Evolutionary conservation across 1,284 basidiomycete species (phyloP).

Genomic region (Trichosporon sp.): DNA sequence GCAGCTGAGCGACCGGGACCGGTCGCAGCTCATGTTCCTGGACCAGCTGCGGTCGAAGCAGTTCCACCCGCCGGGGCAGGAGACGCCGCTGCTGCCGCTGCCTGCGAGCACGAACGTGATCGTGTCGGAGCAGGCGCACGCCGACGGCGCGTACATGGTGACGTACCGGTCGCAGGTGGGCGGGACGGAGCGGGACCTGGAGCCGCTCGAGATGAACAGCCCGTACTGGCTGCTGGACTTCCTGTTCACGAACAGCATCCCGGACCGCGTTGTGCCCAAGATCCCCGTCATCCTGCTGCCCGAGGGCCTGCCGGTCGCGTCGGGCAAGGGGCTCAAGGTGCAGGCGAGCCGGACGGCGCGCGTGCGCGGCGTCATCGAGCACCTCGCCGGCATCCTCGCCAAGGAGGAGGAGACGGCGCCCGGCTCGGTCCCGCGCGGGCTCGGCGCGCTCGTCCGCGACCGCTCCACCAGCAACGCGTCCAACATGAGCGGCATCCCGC

Average conservation of each 20-base stretch:
- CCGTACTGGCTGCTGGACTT: constrained; percentile 88
- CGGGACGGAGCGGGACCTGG: constrained; percentile 61
- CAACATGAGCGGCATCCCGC: constrained; percentile 13
- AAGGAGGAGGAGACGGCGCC: constrained; percentile 5
- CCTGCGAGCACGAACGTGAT: constrained; percentile 64
- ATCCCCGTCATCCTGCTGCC: constrained; percentile 84
- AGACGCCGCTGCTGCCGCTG: constrained; percentile 66
- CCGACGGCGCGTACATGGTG: constrained; percentile 67
- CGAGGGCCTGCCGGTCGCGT: constrained; percentile 44
- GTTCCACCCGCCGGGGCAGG: constrained; percentile 67
- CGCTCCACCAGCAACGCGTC: constrained; percentile 13
- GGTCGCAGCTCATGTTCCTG: constrained; percentile 52
- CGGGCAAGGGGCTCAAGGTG: constrained; percentile 12
- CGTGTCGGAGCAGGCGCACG: constrained; percentile 74
- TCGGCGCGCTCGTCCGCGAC: constrained; percentile 6
- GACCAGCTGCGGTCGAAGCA: constrained; percentile 65
- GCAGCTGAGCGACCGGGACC: constrained; percentile 40
- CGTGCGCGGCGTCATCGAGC: constrained; percentile 20
- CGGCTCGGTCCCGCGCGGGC: not conserved
- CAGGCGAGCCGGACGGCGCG: constrained; percentile 25
- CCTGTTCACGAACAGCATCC: constrained; percentile 56
- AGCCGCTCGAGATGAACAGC: constrained; percentile 67
- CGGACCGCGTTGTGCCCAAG: constrained; percentile 63
- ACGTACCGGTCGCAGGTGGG: constrained; percentile 70
- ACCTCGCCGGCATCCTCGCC: constrained; percentile 8